Conservation (phyloP, 805 yeast genomes). For the Blastobotrys chiropterorum region DNA sequence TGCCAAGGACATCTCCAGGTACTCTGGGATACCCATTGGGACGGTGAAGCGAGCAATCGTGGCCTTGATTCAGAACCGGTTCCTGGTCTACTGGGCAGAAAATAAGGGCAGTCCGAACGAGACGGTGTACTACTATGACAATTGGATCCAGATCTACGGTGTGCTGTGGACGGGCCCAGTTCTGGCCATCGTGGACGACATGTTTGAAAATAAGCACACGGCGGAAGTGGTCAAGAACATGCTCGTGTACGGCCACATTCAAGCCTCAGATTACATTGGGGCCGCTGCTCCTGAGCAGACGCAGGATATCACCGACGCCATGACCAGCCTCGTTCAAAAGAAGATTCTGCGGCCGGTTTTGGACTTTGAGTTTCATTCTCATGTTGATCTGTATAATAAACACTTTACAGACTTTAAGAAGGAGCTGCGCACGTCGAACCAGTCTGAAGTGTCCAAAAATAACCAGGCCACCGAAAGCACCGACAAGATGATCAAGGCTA, state of each 20-base stretch:
- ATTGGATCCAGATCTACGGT: slow-evolving; percentile 56
- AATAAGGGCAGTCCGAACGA: slow-evolving; percentile 8
- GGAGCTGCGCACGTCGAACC: slow-evolving; percentile 11
- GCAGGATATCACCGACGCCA: slow-evolving; percentile 29
- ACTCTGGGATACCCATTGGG: slow-evolving; percentile 41
- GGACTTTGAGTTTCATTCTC: slow-evolving; percentile 31
- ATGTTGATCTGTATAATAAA: slow-evolving; percentile 23
- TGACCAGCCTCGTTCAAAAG: slow-evolving; percentile 42
- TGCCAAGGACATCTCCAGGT: slow-evolving; percentile 44
- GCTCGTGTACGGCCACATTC: slow-evolving; percentile 61
- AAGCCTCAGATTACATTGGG: slow-evolving; percentile 44
- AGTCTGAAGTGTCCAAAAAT: slow-evolving; percentile 51
- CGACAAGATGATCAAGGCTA: slow-evolving; percentile 23
- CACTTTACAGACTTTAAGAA: slow-evolving; percentile 17
- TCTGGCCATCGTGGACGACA: slow-evolving; percentile 37
- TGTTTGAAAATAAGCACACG: slow-evolving; percentile 26
- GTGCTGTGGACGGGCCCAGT: slow-evolving; percentile 76
- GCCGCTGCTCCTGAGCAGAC: slow-evolving; percentile 24
- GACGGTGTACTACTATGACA: slow-evolving; percentile 45
- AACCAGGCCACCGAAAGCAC: slow-evolving; percentile 59
- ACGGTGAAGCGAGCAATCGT: slow-evolving; percentile 63
- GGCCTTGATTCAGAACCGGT: slow-evolving; percentile 70
- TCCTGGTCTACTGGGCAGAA: slow-evolving; percentile 63
- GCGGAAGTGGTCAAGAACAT: slow-evolving; percentile 65
- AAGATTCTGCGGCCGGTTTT: slow-evolving; percentile 47